Percentiles rank a stretch among this genome's conserved stretches.
Conservation (phyloP, 192 early-diverging fungal genomes). For the Radiomyces spectabilis region DNA sequence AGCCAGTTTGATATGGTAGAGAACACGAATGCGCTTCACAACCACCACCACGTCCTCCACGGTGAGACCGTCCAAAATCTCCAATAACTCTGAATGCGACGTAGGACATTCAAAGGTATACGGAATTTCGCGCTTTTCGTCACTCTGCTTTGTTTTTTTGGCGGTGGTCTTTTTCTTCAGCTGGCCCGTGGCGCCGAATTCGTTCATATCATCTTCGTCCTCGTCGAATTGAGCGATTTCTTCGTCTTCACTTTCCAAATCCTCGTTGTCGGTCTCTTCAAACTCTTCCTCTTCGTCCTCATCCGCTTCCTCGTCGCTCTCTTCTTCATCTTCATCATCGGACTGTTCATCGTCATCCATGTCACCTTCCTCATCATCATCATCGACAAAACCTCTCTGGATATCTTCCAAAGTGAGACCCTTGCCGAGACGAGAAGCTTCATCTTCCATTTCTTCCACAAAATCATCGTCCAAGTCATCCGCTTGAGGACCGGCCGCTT, state of each 20-base stretch:
- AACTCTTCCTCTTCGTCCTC: slow-evolving; percentile 35
- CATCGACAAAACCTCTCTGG: slow-evolving; percentile 20
- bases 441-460: slow-evolving; percentile 36
- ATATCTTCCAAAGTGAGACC: slow-evolving; percentile 24
- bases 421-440: slow-evolving; percentile 24
- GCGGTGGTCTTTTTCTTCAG: not conserved
- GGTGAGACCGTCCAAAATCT: slow-evolving; percentile 52
- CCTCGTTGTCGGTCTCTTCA: slow-evolving; percentile 38
- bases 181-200: slow-evolving; percentile 14
- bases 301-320: slow-evolving; percentile 34
- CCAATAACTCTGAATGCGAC: slow-evolving; percentile 60
- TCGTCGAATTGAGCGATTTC: slow-evolving; percentile 10
- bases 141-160: not conserved
- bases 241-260: slow-evolving; percentile 36
- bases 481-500: slow-evolving; percentile 46
- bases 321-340: slow-evolving; percentile 30
- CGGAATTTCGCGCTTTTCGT: slow-evolving; percentile 49
- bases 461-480: slow-evolving; percentile 71
- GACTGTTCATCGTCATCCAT: slow-evolving; percentile 26
- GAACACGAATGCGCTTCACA: slow-evolving; percentile 71
- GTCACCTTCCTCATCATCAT: slow-evolving; percentile 10
- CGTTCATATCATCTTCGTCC: slow-evolving; percentile 47
- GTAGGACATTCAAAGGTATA: slow-evolving; percentile 81
- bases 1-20: slow-evolving; percentile 78
- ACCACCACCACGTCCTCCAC: slow-evolving; percentile 67